These are phyloP conservation scores for Phytophthora foliorum DNA, from an alignment of 352 stramenopile genomes.

Conservation along the genomic window DNA sequence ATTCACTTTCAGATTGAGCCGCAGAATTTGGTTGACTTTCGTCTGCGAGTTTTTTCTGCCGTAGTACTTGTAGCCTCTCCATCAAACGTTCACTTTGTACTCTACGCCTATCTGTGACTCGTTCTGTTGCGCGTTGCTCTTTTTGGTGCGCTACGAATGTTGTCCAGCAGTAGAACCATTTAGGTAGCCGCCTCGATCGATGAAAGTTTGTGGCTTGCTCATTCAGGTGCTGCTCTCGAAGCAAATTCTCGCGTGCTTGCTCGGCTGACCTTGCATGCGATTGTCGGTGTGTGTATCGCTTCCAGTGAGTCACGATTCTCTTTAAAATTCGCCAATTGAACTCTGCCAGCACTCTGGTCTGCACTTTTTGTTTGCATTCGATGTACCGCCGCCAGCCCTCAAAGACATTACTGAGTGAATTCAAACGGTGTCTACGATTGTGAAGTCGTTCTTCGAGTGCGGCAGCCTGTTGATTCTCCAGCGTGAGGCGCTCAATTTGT, in stretches of 20 bases:
- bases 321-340: constrained; percentile 38
- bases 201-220: constrained; percentile 47
- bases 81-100: constrained; percentile 52
- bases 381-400: constrained; percentile 24
- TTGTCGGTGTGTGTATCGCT: constrained; percentile 18
- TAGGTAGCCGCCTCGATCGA: constrained; percentile 44
- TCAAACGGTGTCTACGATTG: constrained; percentile 29
- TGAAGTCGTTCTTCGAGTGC: constrained; percentile 40
- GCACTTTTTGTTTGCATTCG: constrained; percentile 15
- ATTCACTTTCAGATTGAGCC: constrained; percentile 3
- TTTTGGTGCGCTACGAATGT: constrained; percentile 31
- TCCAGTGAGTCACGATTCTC: constrained; percentile 30
- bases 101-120: constrained; percentile 38
- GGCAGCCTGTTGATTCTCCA: constrained; percentile 44
- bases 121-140: constrained; percentile 36
- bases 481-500: constrained; percentile 43
- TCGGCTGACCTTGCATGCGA: constrained; percentile 20
- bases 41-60: constrained; percentile 17
- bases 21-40: not conserved
- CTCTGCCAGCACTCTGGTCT: constrained; percentile 23
- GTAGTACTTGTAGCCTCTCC: constrained; percentile 39
- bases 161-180: constrained; percentile 68
- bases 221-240: constrained; percentile 29
- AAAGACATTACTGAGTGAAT: constrained; percentile 22
- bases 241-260: constrained; percentile 22